Base-by-base conservation (phyloP, 2,329 filamentous ascomycete genomes). In the Paraconiothyrium sp. region DNA sequence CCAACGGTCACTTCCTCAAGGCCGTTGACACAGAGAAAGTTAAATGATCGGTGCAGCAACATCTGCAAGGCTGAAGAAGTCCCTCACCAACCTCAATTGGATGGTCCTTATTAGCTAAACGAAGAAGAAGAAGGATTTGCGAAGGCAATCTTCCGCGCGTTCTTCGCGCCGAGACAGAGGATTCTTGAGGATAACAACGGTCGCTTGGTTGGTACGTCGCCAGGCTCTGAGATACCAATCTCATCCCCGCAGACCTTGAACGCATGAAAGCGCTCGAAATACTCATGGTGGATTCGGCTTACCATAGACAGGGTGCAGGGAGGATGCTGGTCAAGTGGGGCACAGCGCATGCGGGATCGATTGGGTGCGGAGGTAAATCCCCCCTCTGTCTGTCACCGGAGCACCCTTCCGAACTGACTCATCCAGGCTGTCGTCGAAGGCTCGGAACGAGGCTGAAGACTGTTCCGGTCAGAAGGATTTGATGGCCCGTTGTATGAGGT, bases 111-210 rank as follows among this genome's bases (percentile, higher is more conserved):
- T 22, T 67, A 55, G 61, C 20, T 60, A 13, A 58, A 37, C 30
- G 55, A 61, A 4, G 61, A 62, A 4, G 58, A 64, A 4, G 61
- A 61, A 20, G 63, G 61, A 9, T 66, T 63, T 43, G 63, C 58
- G n/a, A 49, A 58, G 24, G 14, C 44, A 1, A 30, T 66, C 11
- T 66, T 63, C n/a, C 37, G 34, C 9, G 44, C 24, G 4, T 62
- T 62, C 57, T 60, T 63, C 37, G 41, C 44, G 4, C 44, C 43
- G n/a, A 66, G 59, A 20, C 59, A 63, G 59, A 59, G 48, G 35
- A 48, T 60, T 13, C 47, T 66, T 37, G 57, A 60, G 24, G 27
- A 30, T 4, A 63, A 56, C 22, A 37, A 58, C 14, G 54, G 47
- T 9, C 46, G 24, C 10, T 49, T 63, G 8, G 57, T 56, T 47